A percentile compares a stretch with the other conserved stretches of the same genome.
These are phyloP conservation scores for Candida schatavii DNA, from an alignment of 805 yeast genomes.

Conservation along the genomic window DNA sequence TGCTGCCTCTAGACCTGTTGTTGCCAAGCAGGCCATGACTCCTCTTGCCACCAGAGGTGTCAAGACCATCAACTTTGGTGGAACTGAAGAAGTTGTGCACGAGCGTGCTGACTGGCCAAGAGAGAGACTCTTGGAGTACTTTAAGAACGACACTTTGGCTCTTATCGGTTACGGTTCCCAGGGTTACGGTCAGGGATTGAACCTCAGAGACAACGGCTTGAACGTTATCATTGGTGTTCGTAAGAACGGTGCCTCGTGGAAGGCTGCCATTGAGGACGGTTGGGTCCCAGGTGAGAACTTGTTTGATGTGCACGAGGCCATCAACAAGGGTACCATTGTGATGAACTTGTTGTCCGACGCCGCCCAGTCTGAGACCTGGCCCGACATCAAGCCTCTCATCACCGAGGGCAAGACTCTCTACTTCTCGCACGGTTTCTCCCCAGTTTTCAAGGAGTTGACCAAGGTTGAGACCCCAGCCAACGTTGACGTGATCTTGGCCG, in stretches of 20 bases:
- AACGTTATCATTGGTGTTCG: constrained; percentile 98
- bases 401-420: constrained; percentile 97
- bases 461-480: constrained; percentile 93
- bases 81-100: constrained; percentile 91
- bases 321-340: constrained; percentile 84
- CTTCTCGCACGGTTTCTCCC: constrained; percentile 99
- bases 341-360: constrained; percentile 99
- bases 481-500: constrained; percentile 96
- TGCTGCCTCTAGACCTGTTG: constrained; percentile 41
- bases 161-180: constrained; percentile 99
- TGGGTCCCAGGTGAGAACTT: constrained; percentile 99
- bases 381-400: constrained; percentile 77
- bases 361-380: constrained; percentile 99
- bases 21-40: constrained; percentile 34
- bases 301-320: constrained; percentile 93
- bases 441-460: constrained; percentile 97
- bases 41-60: constrained; percentile 78
- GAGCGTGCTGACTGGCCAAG: constrained; percentile 99
- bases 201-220: constrained; percentile 98
- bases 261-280: constrained; percentile 98
- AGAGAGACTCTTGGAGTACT: constrained; percentile 92
- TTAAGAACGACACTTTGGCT: constrained; percentile 97
- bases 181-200: constrained; percentile 99
- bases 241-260: constrained; percentile 99
- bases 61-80: constrained; percentile 96